Evolutionary conservation across 1,139 yeast species (phyloP).

Genomic region (Yamadazyma triangularis): DNA sequence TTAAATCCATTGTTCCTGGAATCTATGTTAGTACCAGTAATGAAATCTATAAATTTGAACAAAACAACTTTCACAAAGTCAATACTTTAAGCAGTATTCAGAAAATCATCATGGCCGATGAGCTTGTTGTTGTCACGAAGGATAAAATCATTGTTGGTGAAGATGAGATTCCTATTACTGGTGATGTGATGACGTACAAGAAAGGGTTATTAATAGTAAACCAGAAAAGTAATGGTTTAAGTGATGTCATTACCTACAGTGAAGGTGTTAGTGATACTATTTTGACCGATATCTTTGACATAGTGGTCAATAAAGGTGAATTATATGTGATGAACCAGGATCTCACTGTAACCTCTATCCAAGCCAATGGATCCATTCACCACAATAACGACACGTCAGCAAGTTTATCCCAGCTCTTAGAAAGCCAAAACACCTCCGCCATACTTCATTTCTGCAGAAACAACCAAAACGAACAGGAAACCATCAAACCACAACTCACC

Average conservation of each 20-base stretch:
- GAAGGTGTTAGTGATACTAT: background rate
- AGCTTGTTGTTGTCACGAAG: constrained; percentile 5
- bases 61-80: constrained; percentile 3
- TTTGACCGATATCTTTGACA: background rate
- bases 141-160: constrained; percentile 6
- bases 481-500: constrained; percentile 32
- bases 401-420: no score
- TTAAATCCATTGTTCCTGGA: constrained; percentile 2
- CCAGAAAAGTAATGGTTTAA: background rate
- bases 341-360: background rate
- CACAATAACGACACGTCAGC: constrained; percentile 7
- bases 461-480: constrained; percentile 27
- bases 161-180: constrained; percentile 1
- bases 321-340: background rate
- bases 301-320: background rate
- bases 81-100: background rate
- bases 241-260: no score
- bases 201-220: constrained; percentile 2
- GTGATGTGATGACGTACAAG: constrained; percentile 2
- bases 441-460: constrained; percentile 29
- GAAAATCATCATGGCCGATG: constrained; percentile 3
- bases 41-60: constrained; percentile 4
- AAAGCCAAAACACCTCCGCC: no score
- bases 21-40: constrained; percentile 2
- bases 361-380: background rate